Base-by-base conservation (phyloP, 345 rosid genomes). In the Populus simonii region DNA sequence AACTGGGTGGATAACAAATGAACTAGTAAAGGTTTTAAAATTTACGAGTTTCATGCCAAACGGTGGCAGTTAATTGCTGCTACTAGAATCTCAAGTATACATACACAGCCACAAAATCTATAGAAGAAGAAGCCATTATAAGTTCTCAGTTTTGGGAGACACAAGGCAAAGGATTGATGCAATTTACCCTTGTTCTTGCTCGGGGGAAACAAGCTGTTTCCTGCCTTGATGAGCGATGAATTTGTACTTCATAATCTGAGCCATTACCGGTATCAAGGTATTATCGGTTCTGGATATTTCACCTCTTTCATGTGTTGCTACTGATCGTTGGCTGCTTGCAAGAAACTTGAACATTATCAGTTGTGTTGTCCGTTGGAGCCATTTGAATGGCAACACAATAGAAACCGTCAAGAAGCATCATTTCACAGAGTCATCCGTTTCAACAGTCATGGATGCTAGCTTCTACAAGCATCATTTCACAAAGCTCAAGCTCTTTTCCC, bases 1-100 rank as follows among this genome's bases (percentile, higher is more conserved):
- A 96, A 82, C 91, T 96, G 39, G 99, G 98, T 36, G 35, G 33
- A 31, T 31, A 31, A 31, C 33, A 31, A 31, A 31, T 31, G 33
- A 31, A 31, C 33, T 31, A 31, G 33, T 31, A 31, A 31, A 31
- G 33, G 33, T 31, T 31, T 31, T 31, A 7, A 53, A 53, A 53
- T 22, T 20, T 53, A 22, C 10, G 0, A 53, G 11, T 53, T 53
- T 20, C 7, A 7, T 1, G 9, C 57, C 9, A 53, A 20, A 53
- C 59, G 3, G 59, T 20, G 10, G 59, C 59, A 17, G 57, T 17
- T 1, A 20, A 18, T 51, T 51, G 22, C 57, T 51, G 57, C 57
- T 16, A 51, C 22, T 51, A 49, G 53, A 49, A 15, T 15, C 1
- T 16, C 18, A 49, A 13, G n/a, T 51, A 20, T 51, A 6, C 22